Evolutionary conservation across 345 rosid species (phyloP).

Genomic region (Murraya paniculata): DNA sequence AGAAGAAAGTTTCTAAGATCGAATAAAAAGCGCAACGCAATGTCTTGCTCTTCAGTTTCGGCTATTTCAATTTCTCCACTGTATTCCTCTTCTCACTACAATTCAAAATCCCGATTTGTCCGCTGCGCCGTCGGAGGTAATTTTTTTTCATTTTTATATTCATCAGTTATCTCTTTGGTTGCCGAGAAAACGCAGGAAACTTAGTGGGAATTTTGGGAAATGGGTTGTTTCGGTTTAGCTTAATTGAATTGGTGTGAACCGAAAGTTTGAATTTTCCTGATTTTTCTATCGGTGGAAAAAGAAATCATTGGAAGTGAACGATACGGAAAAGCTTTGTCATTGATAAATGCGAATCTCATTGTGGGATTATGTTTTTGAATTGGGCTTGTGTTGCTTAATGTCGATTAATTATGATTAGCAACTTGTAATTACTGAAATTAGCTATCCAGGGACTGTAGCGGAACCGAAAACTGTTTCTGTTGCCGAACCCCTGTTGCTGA

Average conservation of each 20-base stretch:
- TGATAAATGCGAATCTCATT: not conserved
- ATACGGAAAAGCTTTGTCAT: not conserved
- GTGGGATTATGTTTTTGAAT: not conserved
- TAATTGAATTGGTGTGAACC: slow-evolving; percentile 4
- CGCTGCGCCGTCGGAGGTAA: slow-evolving; percentile 72
- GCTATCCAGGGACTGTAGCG: slow-evolving; percentile 47
- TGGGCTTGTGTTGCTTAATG: not conserved
- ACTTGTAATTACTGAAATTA: slow-evolving; percentile 8
- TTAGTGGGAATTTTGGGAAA: slow-evolving; percentile 1
- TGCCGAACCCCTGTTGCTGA: slow-evolving; percentile 77
- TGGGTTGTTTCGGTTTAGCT: not conserved
- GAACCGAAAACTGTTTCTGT: slow-evolving; percentile 45
- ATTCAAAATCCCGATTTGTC: slow-evolving; percentile 41
- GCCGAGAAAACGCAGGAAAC: not conserved
- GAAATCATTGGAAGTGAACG: not conserved
- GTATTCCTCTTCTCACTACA: slow-evolving; percentile 2
- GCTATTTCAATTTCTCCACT: slow-evolving; percentile 37
- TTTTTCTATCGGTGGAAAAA: not conserved
- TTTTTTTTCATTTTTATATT: not conserved
- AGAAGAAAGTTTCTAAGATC: not conserved
- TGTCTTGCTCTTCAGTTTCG: slow-evolving; percentile 48
- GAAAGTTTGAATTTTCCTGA: not conserved
- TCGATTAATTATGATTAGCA: not conserved
- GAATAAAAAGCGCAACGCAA: slow-evolving; percentile 2
- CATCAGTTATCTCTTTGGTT: not conserved